phyloP scores from a whole-genome alignment of 768 basidiomycete species.

The Udeniomyces megalosporus region DNA sequence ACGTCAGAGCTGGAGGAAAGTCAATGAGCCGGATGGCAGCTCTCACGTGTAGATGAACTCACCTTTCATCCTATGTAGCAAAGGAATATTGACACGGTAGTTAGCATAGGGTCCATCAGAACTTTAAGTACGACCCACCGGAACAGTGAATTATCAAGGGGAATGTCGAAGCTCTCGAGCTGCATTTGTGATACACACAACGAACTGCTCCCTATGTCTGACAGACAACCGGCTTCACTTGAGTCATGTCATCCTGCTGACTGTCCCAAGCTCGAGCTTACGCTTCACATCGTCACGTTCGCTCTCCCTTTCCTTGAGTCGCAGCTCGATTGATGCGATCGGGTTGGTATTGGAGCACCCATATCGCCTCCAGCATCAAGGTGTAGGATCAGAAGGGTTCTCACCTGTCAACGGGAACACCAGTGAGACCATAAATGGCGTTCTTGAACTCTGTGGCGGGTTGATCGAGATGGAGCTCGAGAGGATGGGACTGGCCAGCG shows the following conservation, averaged over 20 bases:
- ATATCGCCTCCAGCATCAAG: background rate
- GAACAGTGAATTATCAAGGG: too few species aligned
- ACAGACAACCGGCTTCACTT: too few species aligned
- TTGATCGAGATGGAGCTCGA: constrained; percentile 56
- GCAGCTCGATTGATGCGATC: too few species aligned
- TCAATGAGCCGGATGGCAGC: background rate
- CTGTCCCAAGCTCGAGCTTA: too few species aligned
- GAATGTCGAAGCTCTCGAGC: too few species aligned
- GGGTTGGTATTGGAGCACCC: background rate
- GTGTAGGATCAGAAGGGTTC: background rate
- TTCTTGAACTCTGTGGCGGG: constrained; percentile 66
- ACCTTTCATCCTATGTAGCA: constrained; percentile 72
- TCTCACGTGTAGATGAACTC: background rate
- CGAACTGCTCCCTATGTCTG: background rate
- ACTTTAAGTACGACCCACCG: too few species aligned
- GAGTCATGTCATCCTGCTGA: too few species aligned
- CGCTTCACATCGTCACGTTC: background rate
- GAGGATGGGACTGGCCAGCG: constrained; percentile 57
- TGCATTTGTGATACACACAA: too few species aligned
- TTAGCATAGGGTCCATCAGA: too few species aligned
- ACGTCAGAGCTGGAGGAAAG: background rate
- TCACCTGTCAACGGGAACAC: constrained; percentile 38
- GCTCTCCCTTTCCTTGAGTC: background rate
- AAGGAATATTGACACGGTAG: too few species aligned
- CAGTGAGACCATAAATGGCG: constrained; percentile 59